Conservation (phyloP, 306 rosid species). For the Quillaja saponaria region DNA sequence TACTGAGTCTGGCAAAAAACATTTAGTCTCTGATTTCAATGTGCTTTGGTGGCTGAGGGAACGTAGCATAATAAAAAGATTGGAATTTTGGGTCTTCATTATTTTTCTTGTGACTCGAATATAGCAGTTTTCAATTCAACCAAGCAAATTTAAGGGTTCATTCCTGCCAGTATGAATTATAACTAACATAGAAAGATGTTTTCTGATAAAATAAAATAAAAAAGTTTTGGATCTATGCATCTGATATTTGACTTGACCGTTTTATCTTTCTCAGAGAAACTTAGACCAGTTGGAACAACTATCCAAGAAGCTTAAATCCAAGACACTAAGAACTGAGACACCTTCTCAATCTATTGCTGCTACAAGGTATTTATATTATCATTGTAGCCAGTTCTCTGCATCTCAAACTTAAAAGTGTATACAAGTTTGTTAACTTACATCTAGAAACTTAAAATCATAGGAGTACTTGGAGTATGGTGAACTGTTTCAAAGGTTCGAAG, state of each 20-base stretch:
- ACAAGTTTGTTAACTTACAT: neutral
- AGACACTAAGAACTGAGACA: slow-evolving; percentile 76
- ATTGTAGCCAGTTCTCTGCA: neutral
- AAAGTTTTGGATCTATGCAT: slow-evolving; percentile 4
- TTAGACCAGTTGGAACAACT: slow-evolving; percentile 92
- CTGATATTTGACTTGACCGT: slow-evolving; percentile 19
- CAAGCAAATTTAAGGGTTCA: slow-evolving; percentile 3
- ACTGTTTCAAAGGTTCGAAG: neutral
- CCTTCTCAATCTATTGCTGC: slow-evolving; percentile 95
- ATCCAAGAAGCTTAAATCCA: slow-evolving; percentile 97
- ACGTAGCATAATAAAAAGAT: neutral
- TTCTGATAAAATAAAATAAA: slow-evolving; percentile 1
- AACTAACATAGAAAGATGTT: neutral
- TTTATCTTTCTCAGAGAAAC: slow-evolving; percentile 64
- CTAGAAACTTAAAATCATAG: neutral
- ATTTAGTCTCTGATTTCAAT: neutral
- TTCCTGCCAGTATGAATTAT: slow-evolving; percentile 17
- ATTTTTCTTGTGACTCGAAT: slow-evolving; percentile 18
- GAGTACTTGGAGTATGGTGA: slow-evolving; percentile 13
- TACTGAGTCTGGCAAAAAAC: neutral
- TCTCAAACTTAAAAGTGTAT: neutral
- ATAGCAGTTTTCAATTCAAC: slow-evolving; percentile 15
- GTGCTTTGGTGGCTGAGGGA: neutral
- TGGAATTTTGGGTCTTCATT: neutral
- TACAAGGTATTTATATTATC: slow-evolving; percentile 60